Evolutionary conservation across 1,139 yeast genomes (phyloP), one percentile per base, ranked within the genome.

Genomic region (Candida albicans): DNA sequence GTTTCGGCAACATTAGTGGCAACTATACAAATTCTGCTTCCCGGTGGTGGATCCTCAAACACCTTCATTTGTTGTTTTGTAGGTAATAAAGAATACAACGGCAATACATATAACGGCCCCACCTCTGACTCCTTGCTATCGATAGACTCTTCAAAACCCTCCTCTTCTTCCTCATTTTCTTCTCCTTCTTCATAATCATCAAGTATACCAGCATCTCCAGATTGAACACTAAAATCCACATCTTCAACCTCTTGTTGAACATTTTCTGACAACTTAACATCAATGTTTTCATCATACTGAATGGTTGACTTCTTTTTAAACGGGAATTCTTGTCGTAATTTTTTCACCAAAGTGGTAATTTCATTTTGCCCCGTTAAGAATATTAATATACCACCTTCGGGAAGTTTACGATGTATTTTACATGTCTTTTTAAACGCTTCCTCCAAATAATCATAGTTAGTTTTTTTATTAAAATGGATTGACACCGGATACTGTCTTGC

Each of bases 1-100:
- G 99, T 95, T 65, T 95, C 99, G 0, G 99, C 99, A 45, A 95
- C 96, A 61, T 95, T 95, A 1, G 99, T 95, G 2, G 99, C 96
- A 22, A 95, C 88, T 39, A 95, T 87, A 69, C 98, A 91, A 8
- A 93, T 63, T 56, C 99, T 75, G 33, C 91, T 77, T 1, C 96
- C 96, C 14, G 70, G 68, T 1, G 99, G 99, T 2, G 96, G 96
- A 0, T 73, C 73, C 45, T 87, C 81, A 61, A 95, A 95, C 1
- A 95, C 96, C 58, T 84, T 87, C 93, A 95, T 84, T 66, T 95
- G 99, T 57, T 93, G 96, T 40, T 79, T 81, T 0, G 98, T 91
- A 7, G 99, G 96, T 38, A 95, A 73, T 40, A 93, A 69, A 2
- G 99, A 93, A 62, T 93, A 95, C 29, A 95, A 73, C 0, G 99